Evolutionary conservation across 2,329 filamentous ascomycete genomes (phyloP).

Genomic region (Hymenoscyphus linearis): DNA sequence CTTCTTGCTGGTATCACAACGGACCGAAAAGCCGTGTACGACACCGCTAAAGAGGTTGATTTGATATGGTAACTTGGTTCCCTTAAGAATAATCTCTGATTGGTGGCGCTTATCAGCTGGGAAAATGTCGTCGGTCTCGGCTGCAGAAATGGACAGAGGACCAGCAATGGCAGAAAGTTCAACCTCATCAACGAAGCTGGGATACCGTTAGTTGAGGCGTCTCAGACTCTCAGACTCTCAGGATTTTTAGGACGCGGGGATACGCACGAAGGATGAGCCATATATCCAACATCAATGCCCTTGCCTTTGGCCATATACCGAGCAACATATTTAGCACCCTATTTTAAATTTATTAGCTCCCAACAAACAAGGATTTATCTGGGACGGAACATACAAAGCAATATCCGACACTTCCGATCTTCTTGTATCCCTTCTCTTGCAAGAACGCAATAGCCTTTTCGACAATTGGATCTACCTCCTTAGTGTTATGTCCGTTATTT

Average conservation of each 20-base stretch:
- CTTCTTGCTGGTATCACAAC: slow-evolving; percentile 53
- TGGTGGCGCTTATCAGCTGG: slow-evolving; percentile 57
- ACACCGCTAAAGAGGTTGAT: slow-evolving; percentile 70
- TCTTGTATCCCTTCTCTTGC: slow-evolving; percentile 50
- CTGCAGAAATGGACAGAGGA: slow-evolving; percentile 55
- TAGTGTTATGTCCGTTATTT: slow-evolving; percentile 30
- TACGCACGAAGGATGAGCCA: slow-evolving; percentile 62
- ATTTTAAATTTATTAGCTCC: not conserved
- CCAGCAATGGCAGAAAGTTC: slow-evolving; percentile 62
- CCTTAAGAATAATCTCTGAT: slow-evolving; percentile 57
- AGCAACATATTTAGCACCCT: slow-evolving; percentile 66
- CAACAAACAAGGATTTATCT: not conserved
- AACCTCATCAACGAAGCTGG: slow-evolving; percentile 56
- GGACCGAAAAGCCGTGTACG: slow-evolving; percentile 69
- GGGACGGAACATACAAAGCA: slow-evolving; percentile 48
- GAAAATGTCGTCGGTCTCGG: slow-evolving; percentile 62
- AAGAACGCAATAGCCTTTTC: slow-evolving; percentile 51
- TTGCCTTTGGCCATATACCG: slow-evolving; percentile 57
- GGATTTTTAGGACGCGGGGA: not conserved
- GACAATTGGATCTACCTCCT: slow-evolving; percentile 37
- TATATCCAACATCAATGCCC: slow-evolving; percentile 62
- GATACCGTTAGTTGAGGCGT: not conserved
- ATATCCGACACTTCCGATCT: slow-evolving; percentile 63
- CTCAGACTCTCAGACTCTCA: too few relatives aligned
- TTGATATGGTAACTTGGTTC: slow-evolving; percentile 53